A percentile compares a stretch with the other conserved stretches of the same genome.
Evolutionary conservation across 1,284 basidiomycete species (phyloP).

Genomic region (Pholiota adiposa): DNA sequence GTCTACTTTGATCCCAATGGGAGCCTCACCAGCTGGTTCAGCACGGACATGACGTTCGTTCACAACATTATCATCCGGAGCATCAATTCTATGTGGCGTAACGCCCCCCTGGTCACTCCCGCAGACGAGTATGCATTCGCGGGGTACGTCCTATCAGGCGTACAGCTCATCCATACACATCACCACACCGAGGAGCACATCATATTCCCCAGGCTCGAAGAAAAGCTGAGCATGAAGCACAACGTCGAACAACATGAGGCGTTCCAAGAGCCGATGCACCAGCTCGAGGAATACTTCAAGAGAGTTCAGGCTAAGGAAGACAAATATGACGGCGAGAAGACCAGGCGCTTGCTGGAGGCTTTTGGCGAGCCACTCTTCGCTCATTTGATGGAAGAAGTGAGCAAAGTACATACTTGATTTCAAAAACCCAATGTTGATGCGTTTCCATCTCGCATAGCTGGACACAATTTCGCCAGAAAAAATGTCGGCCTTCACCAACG

Average conservation of each 20-base stretch:
- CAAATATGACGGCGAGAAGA: slow-evolving; percentile 26
- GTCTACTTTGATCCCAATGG: background rate
- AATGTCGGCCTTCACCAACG: background rate
- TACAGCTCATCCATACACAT: slow-evolving; percentile 24
- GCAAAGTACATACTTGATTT: background rate
- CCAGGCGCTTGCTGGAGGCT: slow-evolving; percentile 22
- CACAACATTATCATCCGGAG: slow-evolving; percentile 31
- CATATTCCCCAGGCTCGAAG: slow-evolving; percentile 29
- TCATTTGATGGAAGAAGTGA: slow-evolving; percentile 27
- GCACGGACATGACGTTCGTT: slow-evolving; percentile 29
- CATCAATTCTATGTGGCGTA: slow-evolving; percentile 28
- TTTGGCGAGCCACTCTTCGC: slow-evolving; percentile 25
- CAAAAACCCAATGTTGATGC: background rate
- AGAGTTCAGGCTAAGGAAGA: slow-evolving; percentile 21
- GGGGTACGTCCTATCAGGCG: slow-evolving; percentile 24
- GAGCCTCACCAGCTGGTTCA: slow-evolving; percentile 10
- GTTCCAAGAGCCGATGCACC: slow-evolving; percentile 28
- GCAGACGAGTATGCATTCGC: slow-evolving; percentile 27
- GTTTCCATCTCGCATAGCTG: slow-evolving; percentile 22
- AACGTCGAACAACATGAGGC: slow-evolving; percentile 33
- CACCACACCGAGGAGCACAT: slow-evolving; percentile 32
- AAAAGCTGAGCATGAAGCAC: slow-evolving; percentile 26
- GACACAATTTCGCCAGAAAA: slow-evolving; percentile 27
- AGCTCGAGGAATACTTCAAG: slow-evolving; percentile 40
- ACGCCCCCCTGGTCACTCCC: slow-evolving; percentile 28